Evolutionary conservation across 1,284 basidiomycete species (phyloP).

Genomic region (Cutaneotrichosporon cyanovorans): DNA sequence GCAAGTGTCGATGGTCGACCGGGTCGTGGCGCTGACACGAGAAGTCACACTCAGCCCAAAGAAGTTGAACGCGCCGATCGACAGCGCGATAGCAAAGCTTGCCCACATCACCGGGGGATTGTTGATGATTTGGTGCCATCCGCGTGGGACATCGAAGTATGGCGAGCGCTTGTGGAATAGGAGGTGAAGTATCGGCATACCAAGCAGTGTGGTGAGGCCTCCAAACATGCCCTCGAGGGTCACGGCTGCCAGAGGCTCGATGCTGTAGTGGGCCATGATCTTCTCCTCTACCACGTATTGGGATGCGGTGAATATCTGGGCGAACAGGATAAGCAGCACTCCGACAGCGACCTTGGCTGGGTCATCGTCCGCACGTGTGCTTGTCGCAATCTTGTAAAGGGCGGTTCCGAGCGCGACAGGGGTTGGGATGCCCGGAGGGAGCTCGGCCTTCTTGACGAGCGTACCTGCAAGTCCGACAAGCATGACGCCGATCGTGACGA

Average conservation of each 20-base stretch:
- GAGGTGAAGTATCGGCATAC: conserved; percentile 47
- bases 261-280: conserved; percentile 78
- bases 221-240: conserved; percentile 94
- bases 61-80: conserved; percentile 92
- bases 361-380: conserved; percentile 31
- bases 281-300: conserved; percentile 77
- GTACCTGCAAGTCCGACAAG: conserved; percentile 89
- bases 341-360: conserved; percentile 50
- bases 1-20: conserved; percentile 90
- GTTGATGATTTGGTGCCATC: conserved; percentile 79
- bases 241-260: conserved; percentile 88
- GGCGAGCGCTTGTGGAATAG: conserved; percentile 58
- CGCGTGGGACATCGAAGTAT: conserved; percentile 86
- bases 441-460: conserved; percentile 53
- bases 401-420: neutral
- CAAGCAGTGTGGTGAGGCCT: conserved; percentile 52
- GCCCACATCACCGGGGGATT: conserved; percentile 70
- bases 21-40: conserved; percentile 78
- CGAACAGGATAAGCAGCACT: conserved; percentile 85
- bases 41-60: conserved; percentile 89
- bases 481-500: conserved; percentile 83
- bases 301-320: conserved; percentile 65
- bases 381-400: conserved; percentile 1
- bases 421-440: neutral
- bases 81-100: conserved; percentile 67